Evolutionary conservation across 2,329 filamentous ascomycete species (phyloP).

Genomic region (Ophiocordyceps robertsii): DNA sequence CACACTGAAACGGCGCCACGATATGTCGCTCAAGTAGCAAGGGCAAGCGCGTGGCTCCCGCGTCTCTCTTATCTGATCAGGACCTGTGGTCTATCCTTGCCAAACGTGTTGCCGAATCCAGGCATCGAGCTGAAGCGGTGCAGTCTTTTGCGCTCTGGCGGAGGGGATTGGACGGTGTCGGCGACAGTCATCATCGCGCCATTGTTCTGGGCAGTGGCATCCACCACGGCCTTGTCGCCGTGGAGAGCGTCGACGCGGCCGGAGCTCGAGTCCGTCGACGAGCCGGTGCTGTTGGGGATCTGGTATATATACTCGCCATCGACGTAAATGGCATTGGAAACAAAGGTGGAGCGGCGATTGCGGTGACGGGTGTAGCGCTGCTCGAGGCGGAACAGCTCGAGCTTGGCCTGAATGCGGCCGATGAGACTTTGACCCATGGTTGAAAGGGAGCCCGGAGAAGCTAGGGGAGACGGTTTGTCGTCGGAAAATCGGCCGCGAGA

Average conservation of each 20-base stretch:
- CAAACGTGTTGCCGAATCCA: constrained; percentile 30
- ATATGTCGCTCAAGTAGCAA: background rate
- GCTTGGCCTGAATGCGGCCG: constrained; percentile 50
- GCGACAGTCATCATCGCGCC: constrained; percentile 10
- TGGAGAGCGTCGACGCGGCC: constrained; percentile 21
- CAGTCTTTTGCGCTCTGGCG: constrained; percentile 31
- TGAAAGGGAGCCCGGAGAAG: background rate
- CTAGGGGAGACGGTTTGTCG: no score
- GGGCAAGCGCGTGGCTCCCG: background rate
- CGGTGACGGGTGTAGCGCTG: constrained; percentile 88
- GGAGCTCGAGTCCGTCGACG: constrained; percentile 32
- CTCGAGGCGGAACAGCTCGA: constrained; percentile 90
- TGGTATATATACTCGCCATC: constrained; percentile 91
- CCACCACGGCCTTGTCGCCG: constrained; percentile 16
- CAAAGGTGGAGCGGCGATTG: constrained; percentile 73
- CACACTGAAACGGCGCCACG: no score
- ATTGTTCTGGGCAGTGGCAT: constrained; percentile 10
- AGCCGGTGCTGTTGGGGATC: constrained; percentile 44
- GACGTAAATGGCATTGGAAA: constrained; percentile 80
- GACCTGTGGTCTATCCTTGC: constrained; percentile 19
- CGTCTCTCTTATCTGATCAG: constrained; percentile 21
- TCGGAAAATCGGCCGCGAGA: no score
- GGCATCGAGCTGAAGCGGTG: constrained; percentile 44
- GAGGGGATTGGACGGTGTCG: constrained; percentile 4
- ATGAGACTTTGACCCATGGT: constrained; percentile 38